phyloP scores from a whole-genome alignment of 768 basidiomycete species.

The Pilatotrama ljubarskyi region DNA sequence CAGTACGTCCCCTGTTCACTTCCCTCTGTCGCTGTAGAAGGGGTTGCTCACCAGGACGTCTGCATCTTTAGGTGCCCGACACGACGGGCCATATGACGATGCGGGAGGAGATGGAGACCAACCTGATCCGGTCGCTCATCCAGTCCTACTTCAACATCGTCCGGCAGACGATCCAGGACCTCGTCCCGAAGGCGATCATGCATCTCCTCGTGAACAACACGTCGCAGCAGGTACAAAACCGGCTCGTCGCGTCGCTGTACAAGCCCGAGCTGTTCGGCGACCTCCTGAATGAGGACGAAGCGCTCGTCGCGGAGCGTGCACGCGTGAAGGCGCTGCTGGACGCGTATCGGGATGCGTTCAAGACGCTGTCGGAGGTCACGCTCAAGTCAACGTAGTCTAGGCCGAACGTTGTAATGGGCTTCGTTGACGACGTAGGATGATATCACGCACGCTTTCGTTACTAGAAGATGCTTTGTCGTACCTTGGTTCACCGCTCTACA shows the following conservation, averaged over 20 bases:
- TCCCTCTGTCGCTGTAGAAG: background rate
- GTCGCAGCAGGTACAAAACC: conserved; percentile 95
- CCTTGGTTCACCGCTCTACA: background rate
- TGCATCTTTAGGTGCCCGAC: conserved; percentile 47
- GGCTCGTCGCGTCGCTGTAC: conserved; percentile 91
- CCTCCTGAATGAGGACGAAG: conserved; percentile 93
- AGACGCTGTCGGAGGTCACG: conserved; percentile 80
- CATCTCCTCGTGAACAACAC: conserved; percentile 96
- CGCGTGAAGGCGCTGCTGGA: conserved; percentile 93
- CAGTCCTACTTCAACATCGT: conserved; percentile 95
- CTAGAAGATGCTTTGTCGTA: conserved; percentile 14
- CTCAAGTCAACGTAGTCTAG: conserved; percentile 54
- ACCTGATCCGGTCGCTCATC: conserved; percentile 91
- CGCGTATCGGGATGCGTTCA: conserved; percentile 94
- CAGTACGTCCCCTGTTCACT: conserved; percentile 56
- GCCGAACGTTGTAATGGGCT: background rate
- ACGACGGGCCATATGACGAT: conserved; percentile 65
- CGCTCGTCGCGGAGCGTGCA: conserved; percentile 88
- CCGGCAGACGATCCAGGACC: conserved; percentile 94
- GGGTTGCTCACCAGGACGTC: background rate
- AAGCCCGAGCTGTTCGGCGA: conserved; percentile 92
- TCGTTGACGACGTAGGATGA: background rate
- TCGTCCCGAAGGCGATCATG: conserved; percentile 98
- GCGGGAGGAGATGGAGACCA: conserved; percentile 96
- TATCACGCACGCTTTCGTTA: conserved; percentile 10